Evolutionary conservation across 495 filamentous ascomycete species (phyloP).

Genomic region (Neurospora tetraspora): DNA sequence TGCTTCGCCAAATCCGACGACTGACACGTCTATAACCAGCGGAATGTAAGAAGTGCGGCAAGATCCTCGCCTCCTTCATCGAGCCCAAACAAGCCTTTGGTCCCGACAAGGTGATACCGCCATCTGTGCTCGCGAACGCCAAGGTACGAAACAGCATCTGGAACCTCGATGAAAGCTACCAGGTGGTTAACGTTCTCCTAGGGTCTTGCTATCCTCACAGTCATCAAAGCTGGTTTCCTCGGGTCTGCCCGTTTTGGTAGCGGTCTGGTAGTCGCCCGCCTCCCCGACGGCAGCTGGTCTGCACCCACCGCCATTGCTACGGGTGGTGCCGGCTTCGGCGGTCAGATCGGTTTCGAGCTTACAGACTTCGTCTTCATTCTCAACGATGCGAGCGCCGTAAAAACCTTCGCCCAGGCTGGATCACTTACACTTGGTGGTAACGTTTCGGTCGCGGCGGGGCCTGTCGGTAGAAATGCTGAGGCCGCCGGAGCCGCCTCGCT

Average conservation of each 20-base stretch:
- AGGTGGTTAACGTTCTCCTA: conserved; percentile 20
- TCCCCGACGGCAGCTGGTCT: conserved; percentile 88
- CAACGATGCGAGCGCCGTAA: conserved; percentile 84
- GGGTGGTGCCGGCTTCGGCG: conserved; percentile 86
- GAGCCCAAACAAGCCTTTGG: conserved; percentile 92
- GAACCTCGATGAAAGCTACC: background rate
- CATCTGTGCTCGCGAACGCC: conserved; percentile 76
- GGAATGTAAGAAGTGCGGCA: conserved; percentile 85
- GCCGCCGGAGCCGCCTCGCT: conserved; percentile 90
- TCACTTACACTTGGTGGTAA: conserved; percentile 90
- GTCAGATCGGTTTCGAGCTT: conserved; percentile 94
- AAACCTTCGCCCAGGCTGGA: conserved; percentile 88
- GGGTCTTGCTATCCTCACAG: conserved; percentile 91
- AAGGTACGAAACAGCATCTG: conserved; percentile 50
- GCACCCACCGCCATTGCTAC: conserved; percentile 88
- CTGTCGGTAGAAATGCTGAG: conserved; percentile 89
- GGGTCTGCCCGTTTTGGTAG: conserved; percentile 88
- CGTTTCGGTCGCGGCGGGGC: conserved; percentile 90
- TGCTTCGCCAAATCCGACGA: background rate
- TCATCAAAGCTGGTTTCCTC: conserved; percentile 93
- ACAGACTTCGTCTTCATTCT: conserved; percentile 99
- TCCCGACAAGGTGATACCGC: conserved; percentile 95
- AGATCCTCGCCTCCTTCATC: conserved; percentile 90
- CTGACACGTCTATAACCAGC: conserved; percentile 32
- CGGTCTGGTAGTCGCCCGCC: conserved; percentile 84